Base-by-base conservation (phyloP, 108 stramenopile genomes). In the Pseudonitzschia multiseries region DNA sequence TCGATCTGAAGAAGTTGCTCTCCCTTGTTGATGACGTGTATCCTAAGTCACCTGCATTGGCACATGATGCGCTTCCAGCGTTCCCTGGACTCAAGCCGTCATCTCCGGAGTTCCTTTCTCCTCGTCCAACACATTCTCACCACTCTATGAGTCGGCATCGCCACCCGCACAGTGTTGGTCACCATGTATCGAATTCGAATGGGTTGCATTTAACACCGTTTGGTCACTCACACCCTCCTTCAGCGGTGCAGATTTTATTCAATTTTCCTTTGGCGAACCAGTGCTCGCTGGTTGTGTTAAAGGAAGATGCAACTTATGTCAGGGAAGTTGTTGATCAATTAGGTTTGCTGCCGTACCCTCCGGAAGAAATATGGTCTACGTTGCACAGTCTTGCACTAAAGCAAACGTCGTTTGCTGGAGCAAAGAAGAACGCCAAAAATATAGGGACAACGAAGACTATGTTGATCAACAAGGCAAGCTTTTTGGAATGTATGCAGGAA, bases 241-340 rank as follows among this genome's bases (percentile, higher is more conserved):
- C 83, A 46, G 53, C 74, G 10, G 63, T 84, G 21, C 86, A 89
- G 22, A 86, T 92, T 43, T 69, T 95, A 53, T 93, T 91, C 56
- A 91, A 90, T 15, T 95, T 95, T 44, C 94, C 94, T 15, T 73
- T 95, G 44, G 92, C 92, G 5, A 86, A 90, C 68, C 80, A 83
- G 42, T 85, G 85, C 68, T 91, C 88, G 51, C 77, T 95, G 40
- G 82, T 91, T 27, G 89, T 95, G 41, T 69, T 93, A 28, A 69
- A 84, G 40, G 91, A 95, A 70, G 94, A 95, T 82, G 94, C 92
- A 12, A 70, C 79, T 3, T 95, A 95, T 69, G 94, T 95, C 54
- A 79, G 89, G 28, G 75, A 75, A 14, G 89, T 95, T 17, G 94
- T 93, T 20, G 83, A 85, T 28, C 77, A 91, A 60, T 69, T 93